Base-by-base conservation (phyloP, 1,284 basidiomycete genomes). In the Heterobasidion annosum region DNA sequence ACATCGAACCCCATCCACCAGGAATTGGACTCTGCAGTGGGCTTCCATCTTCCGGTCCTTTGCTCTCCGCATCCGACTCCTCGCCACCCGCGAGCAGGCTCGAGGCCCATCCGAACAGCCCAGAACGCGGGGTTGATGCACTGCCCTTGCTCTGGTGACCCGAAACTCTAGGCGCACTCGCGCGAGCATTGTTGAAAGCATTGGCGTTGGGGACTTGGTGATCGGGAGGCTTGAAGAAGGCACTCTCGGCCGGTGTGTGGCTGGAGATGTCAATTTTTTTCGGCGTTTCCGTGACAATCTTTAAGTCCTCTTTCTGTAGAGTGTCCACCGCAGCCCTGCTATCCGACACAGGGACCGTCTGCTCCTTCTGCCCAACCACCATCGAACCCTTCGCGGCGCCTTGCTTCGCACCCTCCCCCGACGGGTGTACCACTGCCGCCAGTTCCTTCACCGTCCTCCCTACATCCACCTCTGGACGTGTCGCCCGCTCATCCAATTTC, bases 271-370 rank as follows among this genome's bases (percentile, higher is more conserved):
- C 48, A 13, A 40, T 46, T 34, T 40, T 52, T 34, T 34, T 42
- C 6, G 48, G 32, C 15, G 51, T 32, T 18, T 50, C 16, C 7
- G 58, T 56, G 54, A 52, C 40, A 43, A 56, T 54, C 44, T 52
- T 48, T 3, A 59, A 54, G 15, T 58, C 57, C 34, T 58, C 54
- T 44, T 58, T 59, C 54, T 58, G 55, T 25, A 35, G 53, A 33
- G 8, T 51, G 52, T 37, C 58, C 57, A 37, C 50, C 56, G 7
- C 49, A 51, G 13, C 50, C 49, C 25, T 57, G 49, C 8, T 53
- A 50, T 10, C 45, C 32, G 35, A 53, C 53, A 16, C 45, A 47
- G 7, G 44, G 13, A 18, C 18, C 18, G 34, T 16, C 34, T 15
- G 50, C 25, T 16, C 47, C 46, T 16, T 58, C 47, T 19, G 32